Evolutionary conservation across 768 basidiomycete genomes (phyloP).

Genomic region (Tricholoma furcatifolium): DNA sequence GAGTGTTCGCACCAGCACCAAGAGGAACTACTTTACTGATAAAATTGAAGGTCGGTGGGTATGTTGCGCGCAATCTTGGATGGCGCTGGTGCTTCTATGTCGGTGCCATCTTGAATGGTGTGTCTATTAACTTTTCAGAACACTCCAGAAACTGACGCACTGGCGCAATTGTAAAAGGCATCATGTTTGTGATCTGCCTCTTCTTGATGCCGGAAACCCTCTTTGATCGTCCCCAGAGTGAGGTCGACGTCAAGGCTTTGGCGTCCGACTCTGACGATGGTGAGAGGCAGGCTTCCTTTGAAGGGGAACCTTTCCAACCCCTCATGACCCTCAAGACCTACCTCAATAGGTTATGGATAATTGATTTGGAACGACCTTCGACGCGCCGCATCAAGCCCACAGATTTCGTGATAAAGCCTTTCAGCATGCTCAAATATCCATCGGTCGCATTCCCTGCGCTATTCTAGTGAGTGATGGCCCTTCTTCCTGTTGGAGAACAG

Average conservation of each 20-base stretch:
- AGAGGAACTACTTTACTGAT: neutral
- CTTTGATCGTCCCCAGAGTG: slow-evolving; percentile 28
- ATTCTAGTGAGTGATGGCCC: slow-evolving; percentile 27
- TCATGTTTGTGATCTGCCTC: slow-evolving; percentile 32
- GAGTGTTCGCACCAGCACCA: slow-evolving; percentile 9
- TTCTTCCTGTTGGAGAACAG: neutral
- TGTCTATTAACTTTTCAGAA: neutral
- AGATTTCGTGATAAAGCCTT: slow-evolving; percentile 32
- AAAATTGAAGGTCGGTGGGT: slow-evolving; percentile 29
- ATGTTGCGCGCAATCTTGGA: slow-evolving; percentile 34
- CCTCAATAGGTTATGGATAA: slow-evolving; percentile 28
- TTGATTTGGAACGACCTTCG: slow-evolving; percentile 28
- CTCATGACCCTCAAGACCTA: slow-evolving; percentile 23
- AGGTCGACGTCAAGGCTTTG: slow-evolving; percentile 6
- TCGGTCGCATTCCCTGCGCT: slow-evolving; percentile 36
- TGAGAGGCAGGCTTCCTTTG: slow-evolving; percentile 8
- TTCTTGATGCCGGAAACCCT: slow-evolving; percentile 43
- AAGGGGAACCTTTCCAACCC: slow-evolving; percentile 24
- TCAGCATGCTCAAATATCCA: slow-evolving; percentile 40
- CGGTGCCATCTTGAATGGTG: slow-evolving; percentile 40
- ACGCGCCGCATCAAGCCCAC: slow-evolving; percentile 23
- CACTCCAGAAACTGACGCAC: neutral
- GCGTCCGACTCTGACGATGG: slow-evolving; percentile 11
- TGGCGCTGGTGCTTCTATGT: slow-evolving; percentile 47
- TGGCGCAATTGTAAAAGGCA: slow-evolving; percentile 7